Percentiles rank a stretch among this genome's conserved stretches.
Conservation (phyloP, 345 rosid genomes). For the Eucalyptus erythrocorys region DNA sequence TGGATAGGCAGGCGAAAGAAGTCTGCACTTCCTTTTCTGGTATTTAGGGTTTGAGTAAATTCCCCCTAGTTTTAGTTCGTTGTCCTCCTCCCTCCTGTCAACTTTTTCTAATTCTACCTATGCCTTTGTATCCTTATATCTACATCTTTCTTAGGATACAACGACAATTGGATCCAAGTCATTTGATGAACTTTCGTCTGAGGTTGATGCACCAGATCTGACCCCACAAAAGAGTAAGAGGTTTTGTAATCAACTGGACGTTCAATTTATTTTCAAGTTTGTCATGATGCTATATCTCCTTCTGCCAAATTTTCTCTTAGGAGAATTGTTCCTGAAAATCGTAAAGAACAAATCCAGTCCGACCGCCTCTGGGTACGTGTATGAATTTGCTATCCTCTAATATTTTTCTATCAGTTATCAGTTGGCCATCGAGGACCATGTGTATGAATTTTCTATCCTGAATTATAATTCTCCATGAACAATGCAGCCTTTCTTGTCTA, state of each 20-base stretch:
- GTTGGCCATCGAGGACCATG: background rate
- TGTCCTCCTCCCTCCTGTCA: background rate
- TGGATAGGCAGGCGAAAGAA: background rate
- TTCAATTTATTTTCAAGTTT: background rate
- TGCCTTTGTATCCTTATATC: background rate
- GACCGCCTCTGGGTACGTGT: slow-evolving; percentile 44
- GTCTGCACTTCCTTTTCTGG: background rate
- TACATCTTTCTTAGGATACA: slow-evolving; percentile 38
- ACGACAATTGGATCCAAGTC: slow-evolving; percentile 73
- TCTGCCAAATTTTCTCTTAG: slow-evolving; percentile 25
- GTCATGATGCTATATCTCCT: background rate
- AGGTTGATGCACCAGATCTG: slow-evolving; percentile 69
- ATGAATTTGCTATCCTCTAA: background rate
- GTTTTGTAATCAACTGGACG: background rate
- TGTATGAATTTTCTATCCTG: background rate
- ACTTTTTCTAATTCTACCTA: background rate
- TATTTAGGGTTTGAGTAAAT: background rate
- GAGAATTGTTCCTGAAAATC: slow-evolving; percentile 60
- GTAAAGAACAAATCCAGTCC: slow-evolving; percentile 24
- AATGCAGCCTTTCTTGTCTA: slow-evolving; percentile 66
- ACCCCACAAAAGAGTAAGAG: slow-evolving; percentile 55
- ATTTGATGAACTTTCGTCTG: slow-evolving; percentile 67
- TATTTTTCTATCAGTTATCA: background rate
- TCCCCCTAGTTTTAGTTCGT: background rate
- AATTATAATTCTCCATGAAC: background rate